A percentile compares a stretch with the other conserved stretches of the same genome.
These are phyloP conservation scores for Cantharellus cinnabarinus DNA, from an alignment of 768 basidiomycete species.

Conservation along the genomic window DNA sequence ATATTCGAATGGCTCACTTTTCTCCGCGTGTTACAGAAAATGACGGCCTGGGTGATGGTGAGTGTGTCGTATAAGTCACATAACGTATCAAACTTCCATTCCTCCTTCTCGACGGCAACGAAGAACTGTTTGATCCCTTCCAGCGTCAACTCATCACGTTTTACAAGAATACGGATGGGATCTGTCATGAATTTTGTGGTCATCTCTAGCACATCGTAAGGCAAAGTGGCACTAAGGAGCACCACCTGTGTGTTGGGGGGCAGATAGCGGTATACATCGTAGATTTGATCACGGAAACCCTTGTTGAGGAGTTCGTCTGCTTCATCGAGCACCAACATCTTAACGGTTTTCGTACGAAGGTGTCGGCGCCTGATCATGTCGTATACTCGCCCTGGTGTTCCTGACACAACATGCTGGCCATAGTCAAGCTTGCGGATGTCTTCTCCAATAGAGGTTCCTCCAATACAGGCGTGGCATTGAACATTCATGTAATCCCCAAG, in stretches of 20 bases:
- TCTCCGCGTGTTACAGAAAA: slow-evolving; percentile 29
- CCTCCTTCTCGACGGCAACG: slow-evolving; percentile 31
- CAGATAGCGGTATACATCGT: slow-evolving; percentile 29
- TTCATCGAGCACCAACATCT: slow-evolving; percentile 22
- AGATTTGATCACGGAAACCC: slow-evolving; percentile 30
- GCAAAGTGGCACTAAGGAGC: slow-evolving; percentile 28
- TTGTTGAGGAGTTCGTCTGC: slow-evolving; percentile 28
- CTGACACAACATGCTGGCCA: slow-evolving; percentile 27
- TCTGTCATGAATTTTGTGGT: slow-evolving; percentile 31
- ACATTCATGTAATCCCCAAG: slow-evolving; percentile 32
- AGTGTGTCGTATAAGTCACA: slow-evolving; percentile 29
- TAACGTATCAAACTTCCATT: slow-evolving; percentile 30
- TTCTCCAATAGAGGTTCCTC: slow-evolving; percentile 26
- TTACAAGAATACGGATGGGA: slow-evolving; percentile 28
- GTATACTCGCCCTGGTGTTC: slow-evolving; percentile 28
- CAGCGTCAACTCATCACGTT: slow-evolving; percentile 29
- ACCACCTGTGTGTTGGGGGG: slow-evolving; percentile 29
- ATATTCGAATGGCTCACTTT: slow-evolving; percentile 15
- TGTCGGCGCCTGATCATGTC: slow-evolving; percentile 29
- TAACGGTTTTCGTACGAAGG: slow-evolving; percentile 27
- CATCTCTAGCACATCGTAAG: slow-evolving; percentile 27
- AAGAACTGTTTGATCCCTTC: slow-evolving; percentile 22
- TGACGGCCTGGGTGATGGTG: slow-evolving; percentile 30
- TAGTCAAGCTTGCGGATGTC: slow-evolving; percentile 27
- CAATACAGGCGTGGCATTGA: slow-evolving; percentile 28